These are phyloP conservation scores for Phlebiopsis gigantea DNA, from an alignment of 768 basidiomycete genomes.

Conservation along the genomic window DNA sequence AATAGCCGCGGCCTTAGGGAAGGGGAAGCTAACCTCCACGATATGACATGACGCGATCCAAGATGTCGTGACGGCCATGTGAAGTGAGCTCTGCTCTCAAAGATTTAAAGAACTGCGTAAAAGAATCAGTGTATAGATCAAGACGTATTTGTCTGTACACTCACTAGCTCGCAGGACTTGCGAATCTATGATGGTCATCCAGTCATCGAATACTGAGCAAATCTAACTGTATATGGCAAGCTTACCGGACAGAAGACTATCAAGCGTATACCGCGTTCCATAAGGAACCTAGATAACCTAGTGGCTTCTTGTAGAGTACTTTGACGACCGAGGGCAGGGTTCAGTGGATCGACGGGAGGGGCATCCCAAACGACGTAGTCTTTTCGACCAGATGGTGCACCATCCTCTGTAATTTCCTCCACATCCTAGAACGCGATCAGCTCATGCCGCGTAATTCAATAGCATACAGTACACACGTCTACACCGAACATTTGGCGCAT, in stretches of 20 bases:
- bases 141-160: constrained; percentile 13
- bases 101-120: constrained; percentile 67
- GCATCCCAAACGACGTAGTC: constrained; percentile 80
- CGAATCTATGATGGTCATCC: constrained; percentile 53
- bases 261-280: constrained; percentile 74
- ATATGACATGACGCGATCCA: constrained; percentile 74
- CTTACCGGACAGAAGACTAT: constrained; percentile 86
- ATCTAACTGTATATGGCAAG: not conserved
- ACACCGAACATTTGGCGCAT: constrained; percentile 77
- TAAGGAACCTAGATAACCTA: constrained; percentile 68
- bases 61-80: constrained; percentile 71
- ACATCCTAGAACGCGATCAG: constrained; percentile 37
- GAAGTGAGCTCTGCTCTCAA: constrained; percentile 64
- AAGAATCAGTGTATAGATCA: not conserved
- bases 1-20: not conserved
- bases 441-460: not conserved
- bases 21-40: constrained; percentile 56
- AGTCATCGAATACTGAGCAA: not conserved
- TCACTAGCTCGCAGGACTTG: constrained; percentile 76
- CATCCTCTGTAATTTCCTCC: constrained; percentile 69
- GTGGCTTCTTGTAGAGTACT: constrained; percentile 67
- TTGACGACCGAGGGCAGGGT: constrained; percentile 47
- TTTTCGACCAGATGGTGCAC: constrained; percentile 76
- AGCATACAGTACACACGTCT: constrained; percentile 25
- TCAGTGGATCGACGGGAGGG: constrained; percentile 47